These are phyloP conservation scores for Sporisorium sorghi DNA, from an alignment of 1,284 basidiomycete species.

Conservation along the genomic window DNA sequence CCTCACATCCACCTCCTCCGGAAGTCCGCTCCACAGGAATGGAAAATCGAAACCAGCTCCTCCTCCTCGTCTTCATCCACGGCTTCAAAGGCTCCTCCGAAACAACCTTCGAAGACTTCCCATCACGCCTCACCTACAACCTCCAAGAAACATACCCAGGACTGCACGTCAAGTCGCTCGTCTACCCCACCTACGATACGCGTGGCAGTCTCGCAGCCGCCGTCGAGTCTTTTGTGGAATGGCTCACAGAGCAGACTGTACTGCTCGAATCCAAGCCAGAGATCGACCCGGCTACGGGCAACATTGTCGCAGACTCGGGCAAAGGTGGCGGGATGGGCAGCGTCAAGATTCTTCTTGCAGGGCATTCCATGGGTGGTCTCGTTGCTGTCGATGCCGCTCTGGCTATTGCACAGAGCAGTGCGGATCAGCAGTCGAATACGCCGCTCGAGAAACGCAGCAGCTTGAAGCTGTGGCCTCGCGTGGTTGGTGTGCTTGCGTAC, in stretches of 20 bases:
- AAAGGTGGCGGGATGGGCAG: conserved; percentile 56
- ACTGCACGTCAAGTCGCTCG: conserved; percentile 77
- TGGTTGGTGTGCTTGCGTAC: conserved; percentile 84
- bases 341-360: conserved; percentile 82
- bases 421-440: conserved; percentile 15
- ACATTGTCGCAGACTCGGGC: conserved; percentile 34
- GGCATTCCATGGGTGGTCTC: conserved; percentile 76
- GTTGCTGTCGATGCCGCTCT: conserved; percentile 85
- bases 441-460: conserved; percentile 25
- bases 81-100: conserved; percentile 78
- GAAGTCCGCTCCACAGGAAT: conserved; percentile 35
- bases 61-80: conserved; percentile 60
- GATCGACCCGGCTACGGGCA: conserved; percentile 33
- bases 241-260: conserved; percentile 78
- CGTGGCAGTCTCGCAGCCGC: conserved; percentile 63
- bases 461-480: conserved; percentile 82
- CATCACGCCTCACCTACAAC: conserved; percentile 80
- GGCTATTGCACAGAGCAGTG: conserved; percentile 29
- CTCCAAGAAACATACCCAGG: conserved; percentile 73
- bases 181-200: conserved; percentile 92
- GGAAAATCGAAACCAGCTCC: conserved; percentile 37
- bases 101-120: conserved; percentile 81
- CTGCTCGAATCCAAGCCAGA: conserved; percentile 76
- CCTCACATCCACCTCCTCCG: background rate
- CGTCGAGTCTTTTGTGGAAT: conserved; percentile 48